Evolutionary conservation across 2,329 filamentous ascomycete species (phyloP).

Genomic region (Capronia epimyces): DNA sequence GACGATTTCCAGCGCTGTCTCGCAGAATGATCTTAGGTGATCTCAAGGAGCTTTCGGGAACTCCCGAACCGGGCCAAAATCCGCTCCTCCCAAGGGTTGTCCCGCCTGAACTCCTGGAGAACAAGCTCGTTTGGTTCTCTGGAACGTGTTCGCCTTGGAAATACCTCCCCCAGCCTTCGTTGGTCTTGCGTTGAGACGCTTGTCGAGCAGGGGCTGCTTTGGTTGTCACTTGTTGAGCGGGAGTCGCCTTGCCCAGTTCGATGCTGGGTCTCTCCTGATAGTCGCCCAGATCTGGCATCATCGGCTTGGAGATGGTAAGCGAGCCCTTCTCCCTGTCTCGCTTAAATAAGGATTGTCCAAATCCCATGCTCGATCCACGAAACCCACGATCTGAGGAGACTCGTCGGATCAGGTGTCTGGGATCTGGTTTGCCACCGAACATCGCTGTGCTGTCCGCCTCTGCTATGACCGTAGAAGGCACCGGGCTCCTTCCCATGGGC

Average conservation of each 20-base stretch:
- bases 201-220: constrained; percentile 15
- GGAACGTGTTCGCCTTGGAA: constrained; percentile 37
- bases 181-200: constrained; percentile 37
- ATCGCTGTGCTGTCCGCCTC: constrained; percentile 33
- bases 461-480: constrained; percentile 34
- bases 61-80: constrained; percentile 37
- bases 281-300: constrained; percentile 26
- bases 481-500: constrained; percentile 43
- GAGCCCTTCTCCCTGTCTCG: constrained; percentile 25
- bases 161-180: constrained; percentile 48
- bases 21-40: constrained; percentile 34
- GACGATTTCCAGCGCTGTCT: constrained; percentile 31
- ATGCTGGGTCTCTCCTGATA: constrained; percentile 25
- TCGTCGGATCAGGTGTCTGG: constrained; percentile 32
- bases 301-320: constrained; percentile 28
- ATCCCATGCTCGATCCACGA: constrained; percentile 20
- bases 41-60: constrained; percentile 34
- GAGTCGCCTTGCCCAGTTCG: constrained; percentile 26
- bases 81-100: constrained; percentile 30
- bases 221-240: constrained; percentile 12
- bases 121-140: constrained; percentile 18
- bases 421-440: constrained; percentile 35
- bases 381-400: constrained; percentile 22
- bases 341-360: constrained; percentile 25
- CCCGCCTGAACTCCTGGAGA: constrained; percentile 14